Base-by-base conservation (phyloP, 495 filamentous ascomycete genomes). In the Rostrohypoxylon terebratum region DNA sequence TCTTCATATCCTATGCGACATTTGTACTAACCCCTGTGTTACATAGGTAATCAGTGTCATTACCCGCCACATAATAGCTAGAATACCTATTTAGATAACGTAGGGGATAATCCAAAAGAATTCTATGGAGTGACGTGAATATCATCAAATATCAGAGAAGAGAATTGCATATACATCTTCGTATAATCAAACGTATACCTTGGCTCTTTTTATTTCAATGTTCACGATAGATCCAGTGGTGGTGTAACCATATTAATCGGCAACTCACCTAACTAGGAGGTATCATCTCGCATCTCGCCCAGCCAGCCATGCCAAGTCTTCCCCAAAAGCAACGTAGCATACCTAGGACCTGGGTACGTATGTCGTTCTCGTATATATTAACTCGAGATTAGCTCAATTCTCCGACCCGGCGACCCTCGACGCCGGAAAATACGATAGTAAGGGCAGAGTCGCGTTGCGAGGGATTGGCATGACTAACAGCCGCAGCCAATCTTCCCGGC, bases 381-480 rank as follows among this genome's bases (percentile, higher is more conserved):
- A 66, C 59, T 42, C 28, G 53, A 55, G 1, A 63, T 63, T 53
- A 31, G 25, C 7, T 59, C 14, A 47, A 64, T 59, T 63, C 20
- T 23, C 44, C 45, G 51, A 42, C 16, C 60, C 53, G 4, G 50
- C 18, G 23, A 59, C 10, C 45, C 31, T 63, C 21, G 31, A 69
- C 21, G 14, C 51, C 47, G 60, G 54, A 47, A 60, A 40, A 71
- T 25, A 45, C 44, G 1, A 31, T 47, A 44, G 54, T 1, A 21
- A 60, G 16, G 47, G 34, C 8, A 44, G 23, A 18, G 55, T 53
- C 18, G 57, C 20, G 23, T 36, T 53, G 1, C 42, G n/a, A 40
- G 20, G 54, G 34, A 48, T 65, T 71, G 60, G 50, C 63, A 47
- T 72, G 69, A 67, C 59, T 72, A 73, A 68, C 60, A 61, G 13